Evolutionary conservation across 345 rosid species (phyloP).

Genomic region (Pseudoturritis turrita): DNA sequence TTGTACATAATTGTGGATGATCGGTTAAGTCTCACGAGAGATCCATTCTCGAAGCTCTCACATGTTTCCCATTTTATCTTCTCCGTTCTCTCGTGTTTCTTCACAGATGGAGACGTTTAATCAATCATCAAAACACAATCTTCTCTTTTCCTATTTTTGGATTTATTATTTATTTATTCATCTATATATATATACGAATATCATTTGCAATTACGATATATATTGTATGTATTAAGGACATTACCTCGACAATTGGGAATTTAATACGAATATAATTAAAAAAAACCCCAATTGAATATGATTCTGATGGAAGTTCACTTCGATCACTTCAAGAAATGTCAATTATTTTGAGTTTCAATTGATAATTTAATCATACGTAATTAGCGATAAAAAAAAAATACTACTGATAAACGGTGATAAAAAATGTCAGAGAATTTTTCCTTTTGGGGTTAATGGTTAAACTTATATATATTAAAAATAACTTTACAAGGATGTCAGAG

Average conservation of each 20-base stretch:
- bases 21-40: slow-evolving; percentile 41
- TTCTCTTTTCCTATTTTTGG: background rate
- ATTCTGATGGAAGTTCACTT: background rate
- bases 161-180: background rate
- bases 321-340: background rate
- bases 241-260: background rate
- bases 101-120: slow-evolving; percentile 32
- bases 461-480: background rate
- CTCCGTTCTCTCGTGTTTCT: slow-evolving; percentile 37
- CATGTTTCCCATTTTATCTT: slow-evolving; percentile 35
- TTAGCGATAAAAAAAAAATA: background rate
- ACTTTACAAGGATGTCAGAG: slow-evolving; percentile 9
- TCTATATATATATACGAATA: background rate
- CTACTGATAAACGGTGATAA: background rate
- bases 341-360: background rate
- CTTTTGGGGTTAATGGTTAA: background rate
- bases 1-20: slow-evolving; percentile 8
- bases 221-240: background rate
- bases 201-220: too few species aligned
- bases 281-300: background rate
- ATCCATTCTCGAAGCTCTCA: slow-evolving; percentile 31
- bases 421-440: slow-evolving; percentile 3
- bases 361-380: background rate
- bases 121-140: slow-evolving; percentile 26
- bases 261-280: background rate